phyloP scores from a whole-genome alignment of 1,139 yeast species.

The Yamadazyma membranifaciens region DNA sequence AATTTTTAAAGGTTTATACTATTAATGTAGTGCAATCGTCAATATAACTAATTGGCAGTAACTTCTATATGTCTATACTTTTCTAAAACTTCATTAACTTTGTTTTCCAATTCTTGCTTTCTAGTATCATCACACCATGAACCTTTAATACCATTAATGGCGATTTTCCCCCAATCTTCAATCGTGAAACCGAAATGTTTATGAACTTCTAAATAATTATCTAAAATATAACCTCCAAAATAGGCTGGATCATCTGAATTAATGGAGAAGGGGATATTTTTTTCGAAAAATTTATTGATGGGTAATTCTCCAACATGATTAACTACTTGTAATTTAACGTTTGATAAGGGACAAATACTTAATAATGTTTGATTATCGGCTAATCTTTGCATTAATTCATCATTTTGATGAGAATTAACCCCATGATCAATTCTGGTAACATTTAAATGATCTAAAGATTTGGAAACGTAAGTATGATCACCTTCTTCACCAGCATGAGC shows the following conservation, averaged over 20 bases:
- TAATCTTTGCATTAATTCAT: slow-evolving; percentile 51
- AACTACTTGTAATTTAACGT: slow-evolving; percentile 73
- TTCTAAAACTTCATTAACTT: slow-evolving; percentile 45
- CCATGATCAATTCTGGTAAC: slow-evolving; percentile 81
- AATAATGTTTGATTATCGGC: slow-evolving; percentile 54
- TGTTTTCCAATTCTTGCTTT: slow-evolving; percentile 43
- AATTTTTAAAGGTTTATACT: not conserved
- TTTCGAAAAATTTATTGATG: slow-evolving; percentile 54
- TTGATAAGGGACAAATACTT: slow-evolving; percentile 75
- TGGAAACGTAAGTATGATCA: slow-evolving; percentile 58
- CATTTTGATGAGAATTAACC: slow-evolving; percentile 57
- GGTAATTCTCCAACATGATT: slow-evolving; percentile 65
- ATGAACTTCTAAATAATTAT: slow-evolving; percentile 68
- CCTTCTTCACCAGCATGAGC: slow-evolving; percentile 93
- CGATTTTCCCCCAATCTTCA: slow-evolving; percentile 58
- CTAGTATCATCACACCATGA: slow-evolving; percentile 62
- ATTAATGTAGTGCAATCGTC: not conserved
- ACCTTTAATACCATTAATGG: slow-evolving; percentile 61
- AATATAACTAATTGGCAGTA: not conserved
- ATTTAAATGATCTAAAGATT: slow-evolving; percentile 55
- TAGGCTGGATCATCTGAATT: slow-evolving; percentile 88
- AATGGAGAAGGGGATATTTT: slow-evolving; percentile 67
- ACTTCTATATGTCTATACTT: slow-evolving; percentile 30
- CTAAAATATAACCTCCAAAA: slow-evolving; percentile 78
- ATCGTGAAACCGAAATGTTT: slow-evolving; percentile 58